A percentile compares a stretch with the other conserved stretches of the same genome.
Conservation (phyloP, 1,139 yeast species). For the Pichia cactophila region DNA sequence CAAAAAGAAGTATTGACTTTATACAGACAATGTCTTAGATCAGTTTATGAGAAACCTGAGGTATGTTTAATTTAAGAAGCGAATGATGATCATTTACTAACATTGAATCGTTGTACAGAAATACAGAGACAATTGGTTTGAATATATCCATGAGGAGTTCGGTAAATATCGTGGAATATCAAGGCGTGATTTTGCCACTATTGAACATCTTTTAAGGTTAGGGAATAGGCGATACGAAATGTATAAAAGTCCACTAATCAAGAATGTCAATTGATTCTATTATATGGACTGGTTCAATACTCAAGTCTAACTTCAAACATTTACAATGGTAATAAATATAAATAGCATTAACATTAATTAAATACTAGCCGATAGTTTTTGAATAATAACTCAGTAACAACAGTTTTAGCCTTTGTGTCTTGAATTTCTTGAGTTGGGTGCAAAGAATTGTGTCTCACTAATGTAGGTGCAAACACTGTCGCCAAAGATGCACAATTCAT, state of each 20-base stretch:
- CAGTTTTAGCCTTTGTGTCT: slow-evolving; percentile 81
- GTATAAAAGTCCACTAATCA: slow-evolving; percentile 61
- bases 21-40: slow-evolving; percentile 52
- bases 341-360: not conserved
- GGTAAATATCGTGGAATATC: slow-evolving; percentile 49
- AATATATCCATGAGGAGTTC: slow-evolving; percentile 44
- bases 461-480: slow-evolving; percentile 93
- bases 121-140: slow-evolving; percentile 36
- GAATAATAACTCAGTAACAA: slow-evolving; percentile 69
- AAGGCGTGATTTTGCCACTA: slow-evolving; percentile 75
- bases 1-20: slow-evolving; percentile 45
- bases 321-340: not conserved
- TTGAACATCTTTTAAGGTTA: slow-evolving; percentile 74
- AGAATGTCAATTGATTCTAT: slow-evolving; percentile 42
- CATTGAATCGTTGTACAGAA: slow-evolving; percentile 4
- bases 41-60: slow-evolving; percentile 48
- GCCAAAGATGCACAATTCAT: slow-evolving; percentile 82
- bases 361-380: slow-evolving; percentile 43
- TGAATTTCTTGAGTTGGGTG: slow-evolving; percentile 77
- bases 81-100: not conserved
- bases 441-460: slow-evolving; percentile 57
- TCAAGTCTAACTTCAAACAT: not conserved
- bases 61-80: slow-evolving; percentile 21
- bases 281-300: not conserved
- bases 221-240: slow-evolving; percentile 70